Conservation (phyloP, 2,329 filamentous ascomycete genomes). For the Sporothrix pallida region DNA sequence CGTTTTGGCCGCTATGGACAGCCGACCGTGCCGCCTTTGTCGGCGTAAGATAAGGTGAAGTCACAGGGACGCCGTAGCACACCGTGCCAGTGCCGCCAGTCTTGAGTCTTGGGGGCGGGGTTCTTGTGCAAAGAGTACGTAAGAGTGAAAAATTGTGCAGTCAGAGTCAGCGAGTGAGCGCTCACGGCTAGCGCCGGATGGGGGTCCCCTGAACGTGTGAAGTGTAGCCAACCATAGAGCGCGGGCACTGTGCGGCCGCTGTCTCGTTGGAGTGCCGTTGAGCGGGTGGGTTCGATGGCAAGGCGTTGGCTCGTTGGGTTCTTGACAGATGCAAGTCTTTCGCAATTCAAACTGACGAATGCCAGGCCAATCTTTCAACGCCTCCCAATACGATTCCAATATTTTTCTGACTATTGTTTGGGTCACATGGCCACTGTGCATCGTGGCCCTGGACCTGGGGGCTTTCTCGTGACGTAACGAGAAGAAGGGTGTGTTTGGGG, state of each 20-base stretch:
- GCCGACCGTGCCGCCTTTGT: slow-evolving; percentile 3
- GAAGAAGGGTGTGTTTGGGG: background rate
- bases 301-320: background rate
- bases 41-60: slow-evolving; percentile 20
- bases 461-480: slow-evolving; percentile 19
- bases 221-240: slow-evolving; percentile 8
- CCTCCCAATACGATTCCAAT: background rate
- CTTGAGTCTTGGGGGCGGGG: background rate
- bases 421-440: slow-evolving; percentile 12
- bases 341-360: background rate
- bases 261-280: background rate
- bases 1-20: background rate
- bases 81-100: background rate
- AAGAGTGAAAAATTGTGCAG: slow-evolving; percentile 1
- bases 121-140: background rate
- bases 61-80: background rate
- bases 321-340: too few species aligned
- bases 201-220: background rate
- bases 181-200: slow-evolving; percentile 17
- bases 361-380: background rate
- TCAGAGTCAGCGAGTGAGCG: slow-evolving; percentile 19
- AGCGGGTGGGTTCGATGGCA: background rate
- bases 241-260: slow-evolving; percentile 12
- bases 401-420: background rate
- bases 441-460: background rate